Percentiles rank a stretch among this genome's conserved stretches.
Conservation (phyloP, 1,284 basidiomycete species). For the Heterobasidion annosum region DNA sequence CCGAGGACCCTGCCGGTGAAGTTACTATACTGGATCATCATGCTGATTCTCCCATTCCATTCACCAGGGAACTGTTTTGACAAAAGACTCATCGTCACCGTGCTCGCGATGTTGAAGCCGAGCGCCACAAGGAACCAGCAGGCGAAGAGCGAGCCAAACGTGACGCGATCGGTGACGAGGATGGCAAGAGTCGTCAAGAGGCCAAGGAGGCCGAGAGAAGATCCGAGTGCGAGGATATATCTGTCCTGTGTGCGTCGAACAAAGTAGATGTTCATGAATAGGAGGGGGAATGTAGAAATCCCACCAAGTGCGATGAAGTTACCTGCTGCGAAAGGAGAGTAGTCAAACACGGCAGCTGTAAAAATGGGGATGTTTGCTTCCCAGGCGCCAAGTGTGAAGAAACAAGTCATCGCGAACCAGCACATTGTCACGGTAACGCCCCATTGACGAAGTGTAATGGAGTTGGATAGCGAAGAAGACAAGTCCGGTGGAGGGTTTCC, state of each 20-base stretch:
- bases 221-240: slow-evolving; percentile 44
- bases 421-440: slow-evolving; percentile 60
- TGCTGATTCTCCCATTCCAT: slow-evolving; percentile 48
- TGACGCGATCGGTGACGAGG: slow-evolving; percentile 23
- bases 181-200: slow-evolving; percentile 43
- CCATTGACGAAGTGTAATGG: slow-evolving; percentile 17
- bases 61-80: slow-evolving; percentile 56
- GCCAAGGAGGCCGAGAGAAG: slow-evolving; percentile 39
- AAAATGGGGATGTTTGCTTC: slow-evolving; percentile 66
- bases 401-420: slow-evolving; percentile 67
- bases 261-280: slow-evolving; percentile 49
- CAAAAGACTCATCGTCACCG: slow-evolving; percentile 54
- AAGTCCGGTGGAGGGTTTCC: neutral
- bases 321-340: slow-evolving; percentile 55
- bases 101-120: slow-evolving; percentile 63
- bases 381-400: slow-evolving; percentile 67
- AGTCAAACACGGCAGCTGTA: slow-evolving; percentile 40
- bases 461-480: neutral
- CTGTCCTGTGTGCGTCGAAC: slow-evolving; percentile 55
- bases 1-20: slow-evolving; percentile 54
- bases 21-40: slow-evolving; percentile 62
- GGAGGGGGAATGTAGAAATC: slow-evolving; percentile 53
- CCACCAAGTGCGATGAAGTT: slow-evolving; percentile 68
- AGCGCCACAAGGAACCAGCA: slow-evolving; percentile 63
- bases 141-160: slow-evolving; percentile 43